A percentile compares a stretch with the other conserved stretches of the same genome.
Conservation (phyloP, 1,284 basidiomycete species). For the Trichosporon sp. region DNA sequence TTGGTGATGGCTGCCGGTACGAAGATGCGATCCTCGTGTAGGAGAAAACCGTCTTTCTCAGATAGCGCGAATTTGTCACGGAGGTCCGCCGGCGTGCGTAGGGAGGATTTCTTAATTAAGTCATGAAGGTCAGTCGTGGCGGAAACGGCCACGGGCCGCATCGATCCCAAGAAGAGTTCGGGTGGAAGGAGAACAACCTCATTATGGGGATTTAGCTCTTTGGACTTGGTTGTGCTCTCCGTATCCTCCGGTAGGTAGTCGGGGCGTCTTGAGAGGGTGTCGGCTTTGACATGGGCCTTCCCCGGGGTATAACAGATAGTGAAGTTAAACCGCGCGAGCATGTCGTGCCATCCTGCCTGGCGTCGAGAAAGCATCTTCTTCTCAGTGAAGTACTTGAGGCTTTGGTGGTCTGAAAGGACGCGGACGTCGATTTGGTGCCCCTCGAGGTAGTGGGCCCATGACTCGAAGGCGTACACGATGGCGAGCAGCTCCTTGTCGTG, state of each 20-base stretch:
- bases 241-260: slow-evolving; percentile 30
- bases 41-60: too few relatives aligned
- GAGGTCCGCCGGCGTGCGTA: neutral
- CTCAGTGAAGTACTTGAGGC: slow-evolving; percentile 51
- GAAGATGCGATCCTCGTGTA: too few relatives aligned
- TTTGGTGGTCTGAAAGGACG: slow-evolving; percentile 53
- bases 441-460: slow-evolving; percentile 50
- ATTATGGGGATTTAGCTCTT: neutral
- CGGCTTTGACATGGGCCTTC: slow-evolving; percentile 38
- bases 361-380: slow-evolving; percentile 47
- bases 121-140: too few relatives aligned
- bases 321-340: slow-evolving; percentile 49
- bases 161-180: neutral
- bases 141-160: neutral
- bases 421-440: slow-evolving; percentile 33
- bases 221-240: neutral
- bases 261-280: slow-evolving; percentile 50
- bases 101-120: neutral
- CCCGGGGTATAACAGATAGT: slow-evolving; percentile 51
- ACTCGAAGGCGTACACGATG: slow-evolving; percentile 48
- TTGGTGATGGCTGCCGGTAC: too few relatives aligned
- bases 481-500: slow-evolving; percentile 55
- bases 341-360: slow-evolving; percentile 51
- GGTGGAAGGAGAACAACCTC: neutral
- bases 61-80: too few relatives aligned